Evolutionary conservation across 2,329 filamentous ascomycete genomes (phyloP).

Genomic region (Mariannaea elegans): DNA sequence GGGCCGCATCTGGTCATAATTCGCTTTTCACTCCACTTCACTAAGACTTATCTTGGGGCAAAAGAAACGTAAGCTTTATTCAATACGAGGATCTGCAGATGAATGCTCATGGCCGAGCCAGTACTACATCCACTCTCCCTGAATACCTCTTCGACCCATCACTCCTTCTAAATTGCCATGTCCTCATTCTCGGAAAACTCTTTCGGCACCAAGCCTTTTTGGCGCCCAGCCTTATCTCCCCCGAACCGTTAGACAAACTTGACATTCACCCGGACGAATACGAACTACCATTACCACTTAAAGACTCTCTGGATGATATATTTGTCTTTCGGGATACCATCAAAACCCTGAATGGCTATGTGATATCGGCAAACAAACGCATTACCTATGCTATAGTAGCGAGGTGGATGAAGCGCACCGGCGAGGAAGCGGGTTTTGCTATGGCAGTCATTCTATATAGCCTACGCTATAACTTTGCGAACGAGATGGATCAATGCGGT

Average conservation of each 20-base stretch:
- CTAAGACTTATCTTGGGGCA: slow-evolving; percentile 36
- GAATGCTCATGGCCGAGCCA: slow-evolving; percentile 13
- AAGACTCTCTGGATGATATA: neutral
- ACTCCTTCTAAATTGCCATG: slow-evolving; percentile 47
- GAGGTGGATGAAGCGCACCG: slow-evolving; percentile 19
- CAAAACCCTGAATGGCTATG: slow-evolving; percentile 19
- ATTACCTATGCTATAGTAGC: slow-evolving; percentile 26
- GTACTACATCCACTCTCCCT: slow-evolving; percentile 45
- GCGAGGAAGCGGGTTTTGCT: slow-evolving; percentile 6
- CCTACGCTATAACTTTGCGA: slow-evolving; percentile 15
- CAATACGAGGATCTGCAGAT: neutral
- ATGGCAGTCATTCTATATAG: slow-evolving; percentile 12
- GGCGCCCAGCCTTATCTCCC: slow-evolving; percentile 35
- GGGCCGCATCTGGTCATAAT: slow-evolving; percentile 25
- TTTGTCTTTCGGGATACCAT: slow-evolving; percentile 9
- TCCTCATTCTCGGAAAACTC: slow-evolving; percentile 44
- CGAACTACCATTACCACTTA: slow-evolving; percentile 22
- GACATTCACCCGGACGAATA: slow-evolving; percentile 39
- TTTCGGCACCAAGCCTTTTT: slow-evolving; percentile 38
- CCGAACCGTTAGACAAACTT: slow-evolving; percentile 31
- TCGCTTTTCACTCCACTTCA: slow-evolving; percentile 32
- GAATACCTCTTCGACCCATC: slow-evolving; percentile 48
- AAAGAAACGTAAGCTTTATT: slow-evolving; percentile 26
- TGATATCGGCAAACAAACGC: slow-evolving; percentile 21
- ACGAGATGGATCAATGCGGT: slow-evolving; percentile 9